Base-by-base conservation (phyloP, 768 basidiomycete genomes). In the Mycena chlorophos region DNA sequence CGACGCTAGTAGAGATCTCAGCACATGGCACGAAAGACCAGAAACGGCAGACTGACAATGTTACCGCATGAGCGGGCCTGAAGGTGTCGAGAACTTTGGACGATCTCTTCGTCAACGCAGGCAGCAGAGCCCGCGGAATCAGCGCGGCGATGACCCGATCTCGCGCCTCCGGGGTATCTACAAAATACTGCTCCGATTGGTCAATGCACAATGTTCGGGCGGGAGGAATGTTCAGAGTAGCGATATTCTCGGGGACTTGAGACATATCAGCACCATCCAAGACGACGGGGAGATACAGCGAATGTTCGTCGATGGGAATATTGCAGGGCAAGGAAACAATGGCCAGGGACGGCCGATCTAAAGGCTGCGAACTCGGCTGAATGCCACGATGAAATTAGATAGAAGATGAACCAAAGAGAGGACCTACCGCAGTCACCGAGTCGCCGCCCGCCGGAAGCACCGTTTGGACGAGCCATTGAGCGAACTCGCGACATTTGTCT, bases 291-390 rank as follows among this genome's bases (percentile, higher is more conserved):
- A 91, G 78, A 69, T 85, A 87, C 17, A 74, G 60, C 20, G 77
- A 72, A 59, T 79, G 78, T 38, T 70, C 66, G 22, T 73, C 71
- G 43, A 73, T 64, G 10, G 69, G 66, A 54, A 76, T 69, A 20
- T 71, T 62, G 56, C 76, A 76, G 48, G 89, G 89, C 43, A 89
- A 69, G 69, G 83, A 88, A 53, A 89, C 73, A 56, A 91, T 74
- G 22, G 86, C 89, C 60, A 91, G 72, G 28, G 88, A 88, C 52
- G 79, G 85, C 63, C 73, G 70, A 49, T 70, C 71, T 55, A 68
- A 63, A 64, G 63, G 60, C 68, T 75, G 74, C 56, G 68, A 64
- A 65, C 65, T 69, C 69, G 75, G 70, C 80, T 83, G 67, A 42
- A 65, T 61, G 49, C 60, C 60, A 57, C 49, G 60, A 62, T 62